These are phyloP conservation scores for Candida easanensis DNA, from an alignment of 805 yeast genomes.

Conservation along the genomic window DNA sequence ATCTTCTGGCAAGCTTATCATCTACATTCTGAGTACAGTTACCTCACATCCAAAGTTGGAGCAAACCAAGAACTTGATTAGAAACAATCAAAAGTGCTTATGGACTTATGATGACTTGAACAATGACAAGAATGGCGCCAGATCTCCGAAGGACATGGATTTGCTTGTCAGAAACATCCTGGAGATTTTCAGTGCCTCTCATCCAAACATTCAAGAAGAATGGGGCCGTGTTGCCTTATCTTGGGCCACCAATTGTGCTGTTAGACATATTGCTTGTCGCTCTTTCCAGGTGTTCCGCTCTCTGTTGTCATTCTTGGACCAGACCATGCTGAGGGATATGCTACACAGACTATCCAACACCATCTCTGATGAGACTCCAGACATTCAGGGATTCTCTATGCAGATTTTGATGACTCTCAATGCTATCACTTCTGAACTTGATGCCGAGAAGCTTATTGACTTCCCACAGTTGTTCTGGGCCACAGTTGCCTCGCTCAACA, in stretches of 20 bases:
- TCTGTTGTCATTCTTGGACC: conserved; percentile 76
- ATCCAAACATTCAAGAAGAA: conserved; percentile 59
- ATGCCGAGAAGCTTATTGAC: conserved; percentile 72
- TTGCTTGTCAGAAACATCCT: conserved; percentile 60
- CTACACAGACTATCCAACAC: conserved; percentile 90
- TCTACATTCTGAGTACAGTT: conserved; percentile 63
- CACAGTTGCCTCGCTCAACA: conserved; percentile 83
- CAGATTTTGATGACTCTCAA: conserved; percentile 95
- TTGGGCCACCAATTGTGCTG: conserved; percentile 99
- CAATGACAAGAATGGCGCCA: conserved; percentile 71
- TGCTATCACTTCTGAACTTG: conserved; percentile 85
- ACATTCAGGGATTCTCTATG: conserved; percentile 95
- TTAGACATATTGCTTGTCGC: conserved; percentile 93
- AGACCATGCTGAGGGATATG: conserved; percentile 89
- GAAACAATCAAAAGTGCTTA: conserved; percentile 45
- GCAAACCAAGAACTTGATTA: conserved; percentile 54
- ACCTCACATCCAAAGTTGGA: conserved; percentile 51
- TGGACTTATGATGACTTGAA: conserved; percentile 90
- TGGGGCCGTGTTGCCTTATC: conserved; percentile 83
- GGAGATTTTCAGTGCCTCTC: conserved; percentile 47
- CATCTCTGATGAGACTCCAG: conserved; percentile 81
- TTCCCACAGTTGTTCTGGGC: conserved; percentile 97
- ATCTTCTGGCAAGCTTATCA: conserved; percentile 73
- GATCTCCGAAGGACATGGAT: conserved; percentile 88
- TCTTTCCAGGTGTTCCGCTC: conserved; percentile 93